Base-by-base conservation (phyloP, 2,329 filamentous ascomycete genomes). In the Mariannaea elegans region DNA sequence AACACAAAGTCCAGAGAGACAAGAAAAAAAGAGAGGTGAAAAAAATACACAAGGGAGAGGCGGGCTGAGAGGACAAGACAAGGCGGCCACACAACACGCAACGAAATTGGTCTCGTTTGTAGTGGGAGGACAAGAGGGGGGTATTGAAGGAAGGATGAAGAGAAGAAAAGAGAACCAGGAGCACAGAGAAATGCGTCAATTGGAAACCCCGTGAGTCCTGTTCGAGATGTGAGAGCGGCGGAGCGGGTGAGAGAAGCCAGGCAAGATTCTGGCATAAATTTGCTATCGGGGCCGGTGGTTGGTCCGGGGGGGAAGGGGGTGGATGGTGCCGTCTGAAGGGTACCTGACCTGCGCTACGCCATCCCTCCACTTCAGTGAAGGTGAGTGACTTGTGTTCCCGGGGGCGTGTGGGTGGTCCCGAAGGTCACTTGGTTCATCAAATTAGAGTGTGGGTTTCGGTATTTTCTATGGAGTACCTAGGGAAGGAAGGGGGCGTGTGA, bases 211-310 rank as follows among this genome's bases (percentile, higher is more conserved):
- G 54, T 49, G 45, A 59, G 46, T 46, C 41, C 34, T 19, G 48
- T 59, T 29, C 45, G 23, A 49, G 44, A 59, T 59, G 56, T 32
- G 56, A 54, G 45, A 58, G 49, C 50, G 49, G 56, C 50, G 50
- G 51, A 53, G 50, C 56, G 56, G 50, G 42, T 32, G 42, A 55
- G 12, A 46, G 32, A 65, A 60, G 46, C 52, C 52, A 54, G 58
- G 63, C 67, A 68, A 70, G 67, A 67, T 66, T 64, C 63, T 64
- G 65, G 69, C 61, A 70, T 70, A 70, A 70, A 66, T 70, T 70
- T 70, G 67, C 65, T 70, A 69, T 62, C 60, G 65, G 59, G 62
- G 42, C 67, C 65, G 67, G 67, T 69, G 67, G 67, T 66, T 70
- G 67, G 67, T 66, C 65, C 67, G 64, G 67, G 67, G 57, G 56